Evolutionary conservation across 441 rosid genomes (phyloP), one percentile per base, ranked within the genome.

Genomic region (Francoa sonchifolia): DNA sequence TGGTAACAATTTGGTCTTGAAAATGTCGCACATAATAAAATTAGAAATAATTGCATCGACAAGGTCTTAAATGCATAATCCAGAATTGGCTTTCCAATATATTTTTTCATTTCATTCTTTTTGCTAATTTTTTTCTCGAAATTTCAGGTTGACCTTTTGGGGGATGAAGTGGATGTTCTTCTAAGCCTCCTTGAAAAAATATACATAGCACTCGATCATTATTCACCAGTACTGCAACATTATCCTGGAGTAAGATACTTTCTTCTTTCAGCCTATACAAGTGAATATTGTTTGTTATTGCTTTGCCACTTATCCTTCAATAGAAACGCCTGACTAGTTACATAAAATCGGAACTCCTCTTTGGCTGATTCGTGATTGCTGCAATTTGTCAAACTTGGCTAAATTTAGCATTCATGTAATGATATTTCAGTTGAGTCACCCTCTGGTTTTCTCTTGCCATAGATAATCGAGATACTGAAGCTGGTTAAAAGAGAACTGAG

Each of bases 191-290:
- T 83, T 26, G 94, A 81, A 72, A 92, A 87, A 60, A 82, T 92
- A 47, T 87, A 92, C 60, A 81, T 87, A 39, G 97, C 84, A 2
- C 73, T 92, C 8, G 94, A 92, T 61, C 95, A 92, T 67, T 92
- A 92, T 54, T 83, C 97, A 52, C 94, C 95, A 3, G 33, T 92
- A 54, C 64, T 87, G 68, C 62, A 65, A 55, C 94, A 92, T 55
- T 92, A 92, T 71, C 77, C 95, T 25, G 94, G 97, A 34, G 99
- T 92, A 74, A 77, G 76, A 51, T 49, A 21, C 39, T 46, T 41
- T 27, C 36, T 33, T 50, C 16, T 43, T 18, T 54, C 32, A 14
- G 18, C 14, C 30, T 4, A 19, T 9, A 1, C 22, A 10, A 11
- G 30, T 12, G 16, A 39, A 19, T 23, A 23, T 30, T 6, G 15